Base-by-base conservation (phyloP, 805 yeast species). In the Sporopachydermia lactativora region DNA sequence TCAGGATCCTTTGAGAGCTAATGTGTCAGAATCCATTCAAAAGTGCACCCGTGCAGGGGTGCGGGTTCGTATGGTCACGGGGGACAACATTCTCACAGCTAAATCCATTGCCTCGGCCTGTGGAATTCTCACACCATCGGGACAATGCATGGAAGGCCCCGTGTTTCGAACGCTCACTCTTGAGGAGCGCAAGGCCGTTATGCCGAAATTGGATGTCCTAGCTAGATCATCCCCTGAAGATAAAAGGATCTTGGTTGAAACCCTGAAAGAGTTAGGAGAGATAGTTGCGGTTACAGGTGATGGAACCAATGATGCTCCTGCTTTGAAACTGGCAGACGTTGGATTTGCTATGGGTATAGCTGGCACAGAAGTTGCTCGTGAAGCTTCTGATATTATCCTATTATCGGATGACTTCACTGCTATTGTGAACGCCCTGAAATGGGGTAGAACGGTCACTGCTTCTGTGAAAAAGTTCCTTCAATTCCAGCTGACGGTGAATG, bases 211-310 rank as follows among this genome's bases (percentile, higher is more conserved):
- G 42, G 73, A 77, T 51, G 96, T 92, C 2, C 63, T 92, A 50
- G 98, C 97, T 1, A 72, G 99, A 53, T 85, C 96, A 1, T 79
- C 94, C 8, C 99, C 99, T 2, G 95, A 89, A 49, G 99, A 92
- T 61, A 92, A 92, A 61, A 68, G 94, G 43, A 64, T 83, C 18
- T 68, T 92, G 37, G 98, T 94, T 28, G 82, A 80, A 46, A 77
- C 86, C 8, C 66, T 92, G 50, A 77, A 80, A 52, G 65, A 69
- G 31, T 68, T 76, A 54, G 94, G 94, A 17, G 96, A 92, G 54
- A 94, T 89, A 28, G 98, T 92, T 39, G 98, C 98, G 1, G 97
- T 89, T 28, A 92, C 99, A 34, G 99, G 98, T 55, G 99, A 92
- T 59, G 99, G 99, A 61, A 89, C 97, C 5, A 92, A 92, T 58